Base-by-base conservation (phyloP, 83 land plant species). In the Picea mariana region DNA sequence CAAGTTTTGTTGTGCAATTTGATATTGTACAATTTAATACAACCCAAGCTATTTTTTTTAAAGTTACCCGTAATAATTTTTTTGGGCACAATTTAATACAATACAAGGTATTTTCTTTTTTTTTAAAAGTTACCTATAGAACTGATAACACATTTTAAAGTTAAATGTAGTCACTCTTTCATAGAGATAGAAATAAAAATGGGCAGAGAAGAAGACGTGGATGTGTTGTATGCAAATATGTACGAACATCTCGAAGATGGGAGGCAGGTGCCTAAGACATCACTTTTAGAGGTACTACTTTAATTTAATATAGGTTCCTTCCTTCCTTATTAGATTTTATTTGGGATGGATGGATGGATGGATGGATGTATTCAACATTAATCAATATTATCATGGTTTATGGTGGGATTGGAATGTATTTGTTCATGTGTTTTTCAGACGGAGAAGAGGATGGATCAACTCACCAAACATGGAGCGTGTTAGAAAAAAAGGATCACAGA, bases 151-250 rank as follows among this genome's bases (percentile, higher is more conserved):
- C n/a, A n/a, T n/a, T n/a, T n/a, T n/a, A n/a, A n/a, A n/a, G n/a
- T n/a, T n/a, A n/a, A n/a, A n/a, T n/a, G n/a, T n/a, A 52, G 3
- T 52, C 55, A 0, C 12, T 52, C 55, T 1, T 52, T 52, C 55
- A 9, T 3, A 52, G 13, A 9, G 26, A 72, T 72, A 1, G 49
- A 40, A 42, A 72, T 72, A 13, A 23, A 31, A 2, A 49, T 2
- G 24, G 34, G 17, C 6, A 18, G 17, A 2, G 67, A 67, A 15
- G 17, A 67, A 4, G 85, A 79, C 11, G 55, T 21, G 26, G 82
- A 79, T 8, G 83, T 23, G n/a, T 55, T 84, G 9, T 84, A 84
- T 61, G 83, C 72, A 42, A 78, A 84, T 80, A 78, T 84, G 65
- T 84, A 67, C 60, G 81, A 79, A 55, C 59, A 84, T 71, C 55